phyloP scores from a whole-genome alignment of 768 basidiomycete species.

The Tylopilus felleus region DNA sequence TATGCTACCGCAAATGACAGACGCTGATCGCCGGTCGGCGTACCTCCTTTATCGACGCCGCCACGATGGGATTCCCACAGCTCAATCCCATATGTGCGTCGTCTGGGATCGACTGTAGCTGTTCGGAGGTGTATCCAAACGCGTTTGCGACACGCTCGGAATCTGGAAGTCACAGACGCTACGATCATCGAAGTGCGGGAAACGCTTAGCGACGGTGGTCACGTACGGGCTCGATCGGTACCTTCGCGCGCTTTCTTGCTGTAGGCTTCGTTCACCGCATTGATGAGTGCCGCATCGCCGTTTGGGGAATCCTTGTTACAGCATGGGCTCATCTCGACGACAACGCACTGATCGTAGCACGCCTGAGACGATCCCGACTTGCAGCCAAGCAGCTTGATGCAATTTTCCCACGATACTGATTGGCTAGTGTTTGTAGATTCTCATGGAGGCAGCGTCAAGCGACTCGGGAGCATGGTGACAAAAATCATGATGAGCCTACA shows the following conservation, averaged over 20 bases:
- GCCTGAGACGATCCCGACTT: too few relatives aligned
- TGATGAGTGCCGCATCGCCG: neutral
- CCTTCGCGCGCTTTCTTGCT: slow-evolving; percentile 7
- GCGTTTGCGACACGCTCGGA: slow-evolving; percentile 23
- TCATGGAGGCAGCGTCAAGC: too few relatives aligned
- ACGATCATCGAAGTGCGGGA: neutral
- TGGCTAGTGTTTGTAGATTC: too few relatives aligned
- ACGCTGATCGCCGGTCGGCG: neutral
- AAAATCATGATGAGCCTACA: too few relatives aligned
- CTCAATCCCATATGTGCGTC: slow-evolving; percentile 48
- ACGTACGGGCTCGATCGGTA: slow-evolving; percentile 15
- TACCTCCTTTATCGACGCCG: slow-evolving; percentile 47
- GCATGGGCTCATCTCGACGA: slow-evolving; percentile 1
- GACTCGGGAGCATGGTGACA: too few relatives aligned
- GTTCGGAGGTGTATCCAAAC: slow-evolving; percentile 46
- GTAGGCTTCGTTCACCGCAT: slow-evolving; percentile 13
- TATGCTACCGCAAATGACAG: neutral
- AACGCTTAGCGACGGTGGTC: too few relatives aligned
- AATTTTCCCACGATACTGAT: too few relatives aligned
- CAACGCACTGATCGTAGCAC: neutral
- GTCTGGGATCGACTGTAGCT: slow-evolving; percentile 42
- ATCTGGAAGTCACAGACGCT: neutral
- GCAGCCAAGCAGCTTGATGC: too few relatives aligned
- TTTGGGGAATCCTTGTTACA: neutral
- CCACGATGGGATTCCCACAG: slow-evolving; percentile 52